phyloP scores from a whole-genome alignment of 2,329 filamentous ascomycete species.

The Aspergillus fructus region DNA sequence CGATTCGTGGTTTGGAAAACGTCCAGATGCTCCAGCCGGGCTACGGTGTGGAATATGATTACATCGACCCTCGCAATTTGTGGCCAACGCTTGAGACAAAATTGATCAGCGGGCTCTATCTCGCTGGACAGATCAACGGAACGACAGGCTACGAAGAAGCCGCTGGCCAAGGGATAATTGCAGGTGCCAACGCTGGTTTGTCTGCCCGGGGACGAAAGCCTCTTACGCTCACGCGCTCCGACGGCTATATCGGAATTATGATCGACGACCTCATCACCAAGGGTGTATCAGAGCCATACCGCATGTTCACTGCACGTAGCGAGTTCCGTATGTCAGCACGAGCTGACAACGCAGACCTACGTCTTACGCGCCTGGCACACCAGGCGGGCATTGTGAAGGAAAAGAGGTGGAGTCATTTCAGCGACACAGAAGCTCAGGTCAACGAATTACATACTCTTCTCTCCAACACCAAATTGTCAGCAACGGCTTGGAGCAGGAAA shows the following conservation, averaged over 20 bases:
- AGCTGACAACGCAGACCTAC: conserved; percentile 88
- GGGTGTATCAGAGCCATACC: conserved; percentile 93
- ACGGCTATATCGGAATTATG: conserved; percentile 98
- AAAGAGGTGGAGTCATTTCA: conserved; percentile 70
- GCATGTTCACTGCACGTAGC: conserved; percentile 95
- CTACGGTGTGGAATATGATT: conserved; percentile 98
- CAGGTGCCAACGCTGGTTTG: conserved; percentile 92
- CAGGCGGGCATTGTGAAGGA: conserved; percentile 77
- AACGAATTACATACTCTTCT: conserved; percentile 64
- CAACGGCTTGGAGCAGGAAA: conserved; percentile 65
- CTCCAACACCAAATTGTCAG: conserved; percentile 55
- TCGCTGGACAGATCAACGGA: conserved; percentile 96
- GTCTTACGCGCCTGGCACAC: conserved; percentile 77
- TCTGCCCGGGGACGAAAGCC: conserved; percentile 64
- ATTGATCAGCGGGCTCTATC: conserved; percentile 79
- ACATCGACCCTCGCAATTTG: conserved; percentile 88
- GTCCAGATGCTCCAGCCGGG: conserved; percentile 91
- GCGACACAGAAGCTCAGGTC: conserved; percentile 66
- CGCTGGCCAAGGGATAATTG: conserved; percentile 86
- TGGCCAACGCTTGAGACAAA: conserved; percentile 93
- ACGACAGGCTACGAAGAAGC: conserved; percentile 98
- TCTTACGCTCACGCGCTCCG: conserved; percentile 72
- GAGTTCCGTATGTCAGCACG: conserved; percentile 93
- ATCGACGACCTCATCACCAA: conserved; percentile 97
- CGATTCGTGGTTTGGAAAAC: conserved; percentile 82